A percentile compares a stretch with the other conserved stretches of the same genome.
phyloP scores from a whole-genome alignment of 768 basidiomycete species.

The Leccinum longicurvipes region DNA sequence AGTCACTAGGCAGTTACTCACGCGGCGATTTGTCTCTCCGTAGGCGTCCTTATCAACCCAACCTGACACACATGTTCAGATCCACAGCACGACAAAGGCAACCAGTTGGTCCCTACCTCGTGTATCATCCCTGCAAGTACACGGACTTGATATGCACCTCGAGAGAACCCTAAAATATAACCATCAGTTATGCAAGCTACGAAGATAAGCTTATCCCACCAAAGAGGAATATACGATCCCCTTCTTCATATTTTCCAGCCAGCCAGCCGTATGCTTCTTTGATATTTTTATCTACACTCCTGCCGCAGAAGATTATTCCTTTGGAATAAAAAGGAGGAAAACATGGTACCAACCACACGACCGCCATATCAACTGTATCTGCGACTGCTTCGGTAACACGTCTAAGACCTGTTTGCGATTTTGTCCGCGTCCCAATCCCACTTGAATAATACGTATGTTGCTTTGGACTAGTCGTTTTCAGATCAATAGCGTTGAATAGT shows the following conservation, averaged over 20 bases:
- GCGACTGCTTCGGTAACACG: conserved; percentile 1
- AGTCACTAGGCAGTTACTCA: not conserved
- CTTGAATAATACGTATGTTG: conserved; percentile 35
- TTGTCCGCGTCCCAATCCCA: conserved; percentile 32
- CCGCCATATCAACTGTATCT: conserved; percentile 13
- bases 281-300: not conserved
- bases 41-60: not conserved
- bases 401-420: conserved; percentile 16
- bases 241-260: not conserved
- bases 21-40: not conserved
- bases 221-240: not conserved
- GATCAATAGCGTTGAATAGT: conserved; percentile 5
- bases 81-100: not conserved
- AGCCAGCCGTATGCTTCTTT: not conserved
- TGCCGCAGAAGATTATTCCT: not conserved
- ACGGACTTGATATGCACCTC: not conserved
- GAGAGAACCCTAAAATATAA: not conserved
- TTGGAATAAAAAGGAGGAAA: not conserved
- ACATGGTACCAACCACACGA: not conserved
- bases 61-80: not conserved
- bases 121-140: not conserved
- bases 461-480: conserved; percentile 1
- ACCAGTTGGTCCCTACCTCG: not conserved
- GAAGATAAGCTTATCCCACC: not conserved
- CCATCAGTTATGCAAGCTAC: not conserved